Evolutionary conservation across 2,329 filamentous ascomycete species (phyloP).

Genomic region (Diaporthe citriasiana): DNA sequence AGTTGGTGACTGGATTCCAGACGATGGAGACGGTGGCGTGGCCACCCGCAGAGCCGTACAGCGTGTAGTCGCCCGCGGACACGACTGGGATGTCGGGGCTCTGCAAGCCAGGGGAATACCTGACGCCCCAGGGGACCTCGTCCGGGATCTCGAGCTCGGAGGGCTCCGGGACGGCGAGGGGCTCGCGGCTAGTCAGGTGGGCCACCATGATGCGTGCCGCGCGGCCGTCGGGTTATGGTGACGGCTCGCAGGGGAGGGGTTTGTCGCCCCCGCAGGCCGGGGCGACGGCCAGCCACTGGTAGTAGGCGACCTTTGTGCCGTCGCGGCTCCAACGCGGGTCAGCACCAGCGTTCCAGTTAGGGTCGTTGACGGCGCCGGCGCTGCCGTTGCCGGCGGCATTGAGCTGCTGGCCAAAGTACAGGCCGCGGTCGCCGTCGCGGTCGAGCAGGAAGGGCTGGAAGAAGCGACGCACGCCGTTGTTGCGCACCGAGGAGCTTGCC

Average conservation of each 20-base stretch:
- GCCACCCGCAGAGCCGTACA: slow-evolving; percentile 7
- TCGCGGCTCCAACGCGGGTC: slow-evolving; percentile 60
- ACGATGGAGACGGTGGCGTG: slow-evolving; percentile 18
- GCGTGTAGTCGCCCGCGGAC: slow-evolving; percentile 15
- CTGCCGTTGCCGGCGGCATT: slow-evolving; percentile 55
- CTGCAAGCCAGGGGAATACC: neutral
- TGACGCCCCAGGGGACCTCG: slow-evolving; percentile 51
- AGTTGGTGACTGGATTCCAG: slow-evolving; percentile 5
- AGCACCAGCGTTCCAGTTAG: slow-evolving; percentile 62
- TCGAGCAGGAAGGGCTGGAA: slow-evolving; percentile 62
- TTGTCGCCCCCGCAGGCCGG: slow-evolving; percentile 61
- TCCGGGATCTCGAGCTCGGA: slow-evolving; percentile 49
- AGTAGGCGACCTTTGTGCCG: slow-evolving; percentile 59
- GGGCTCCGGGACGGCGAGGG: slow-evolving; percentile 41
- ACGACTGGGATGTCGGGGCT: neutral
- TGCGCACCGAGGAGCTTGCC: slow-evolving; percentile 57
- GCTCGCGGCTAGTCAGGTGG: slow-evolving; percentile 51
- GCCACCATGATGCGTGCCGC: slow-evolving; percentile 60
- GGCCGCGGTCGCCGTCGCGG: slow-evolving; percentile 58
- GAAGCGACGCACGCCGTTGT: slow-evolving; percentile 61
- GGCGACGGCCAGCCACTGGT: slow-evolving; percentile 54
- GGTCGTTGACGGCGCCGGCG: slow-evolving; percentile 57
- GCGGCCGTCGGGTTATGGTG: slow-evolving; percentile 55
- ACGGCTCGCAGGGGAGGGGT: slow-evolving; percentile 56
- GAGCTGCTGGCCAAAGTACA: slow-evolving; percentile 60